Evolutionary conservation across 768 basidiomycete species (phyloP), one percentile per base, ranked within the genome.

Genomic region (Arthromyces matolae): DNA sequence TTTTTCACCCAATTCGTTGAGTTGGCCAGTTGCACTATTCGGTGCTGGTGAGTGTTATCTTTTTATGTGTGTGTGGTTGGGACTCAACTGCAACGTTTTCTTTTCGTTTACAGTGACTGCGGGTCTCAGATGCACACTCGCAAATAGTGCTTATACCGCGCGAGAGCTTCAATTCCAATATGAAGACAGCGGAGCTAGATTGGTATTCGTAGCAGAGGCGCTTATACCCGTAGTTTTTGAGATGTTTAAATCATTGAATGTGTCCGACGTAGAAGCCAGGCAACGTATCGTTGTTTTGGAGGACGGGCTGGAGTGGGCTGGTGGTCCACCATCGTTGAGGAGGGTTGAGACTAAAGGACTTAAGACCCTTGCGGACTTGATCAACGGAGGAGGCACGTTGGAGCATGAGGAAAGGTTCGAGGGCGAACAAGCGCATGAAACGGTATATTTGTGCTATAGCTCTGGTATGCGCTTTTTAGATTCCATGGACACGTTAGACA

Each of bases 131-230:
- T 77, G 79, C 43, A 87, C 89, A 0, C 79, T 88, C 12, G 85
- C 86, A 13, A 93, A 91, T 61, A 81, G 76, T 49, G 72, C 74
- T 0, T 93, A 89, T 58, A 85, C 81, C 4, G 62, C 81, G 3
- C 60, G 67, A 7, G 92, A 94, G 59, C 75, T 93, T 0, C 73
- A 71, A 1, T 80, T 81, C 63, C 92, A 94, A 60, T 83, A 86
- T 49, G 65, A 53, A 10, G 82, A 93, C 58, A 83, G 83, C 43
- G 66, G 75, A 3, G 84, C 92, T 0, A 71, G 73, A 40, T 53
- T 85, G 16, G 62, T 92, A 20, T 79, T 91, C 46, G 72, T 78
- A 9, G 79, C 79, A 48, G 86, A 88, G n/a, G 70, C 77, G 0
- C 70, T 86, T 4, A 51, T 89, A 1, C 60, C 70, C 0, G 68